Evolutionary conservation across 495 filamentous ascomycete genomes (phyloP).

Genomic region (Paragyromitra xinjiangensis): DNA sequence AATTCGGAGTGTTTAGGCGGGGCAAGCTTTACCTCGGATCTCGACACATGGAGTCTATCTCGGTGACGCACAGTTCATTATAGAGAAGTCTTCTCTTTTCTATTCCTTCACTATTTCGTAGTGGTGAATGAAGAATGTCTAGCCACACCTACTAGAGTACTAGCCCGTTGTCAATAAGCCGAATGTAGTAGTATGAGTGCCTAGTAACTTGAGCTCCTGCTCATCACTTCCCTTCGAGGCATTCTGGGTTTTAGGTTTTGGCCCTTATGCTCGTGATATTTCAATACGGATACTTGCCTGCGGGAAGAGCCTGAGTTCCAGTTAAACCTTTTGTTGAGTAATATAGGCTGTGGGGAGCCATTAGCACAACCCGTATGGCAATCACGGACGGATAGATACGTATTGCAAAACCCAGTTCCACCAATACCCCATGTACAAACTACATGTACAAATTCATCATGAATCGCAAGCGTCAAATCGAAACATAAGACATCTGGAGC

Average conservation of each 20-base stretch:
- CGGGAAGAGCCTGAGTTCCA: background rate
- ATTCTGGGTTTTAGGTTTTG: background rate
- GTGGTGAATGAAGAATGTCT: background rate
- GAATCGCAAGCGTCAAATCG: background rate
- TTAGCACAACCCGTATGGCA: background rate
- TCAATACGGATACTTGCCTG: background rate
- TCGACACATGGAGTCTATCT: background rate
- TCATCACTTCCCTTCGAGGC: constrained; percentile 1
- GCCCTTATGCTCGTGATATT: background rate
- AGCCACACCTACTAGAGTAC: background rate
- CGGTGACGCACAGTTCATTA: background rate
- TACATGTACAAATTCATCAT: background rate
- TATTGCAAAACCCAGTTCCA: background rate
- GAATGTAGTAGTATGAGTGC: background rate
- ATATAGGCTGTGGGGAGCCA: background rate
- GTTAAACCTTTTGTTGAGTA: background rate
- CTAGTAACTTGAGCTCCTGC: background rate
- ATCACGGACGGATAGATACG: constrained; percentile 8
- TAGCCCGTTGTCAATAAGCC: background rate
- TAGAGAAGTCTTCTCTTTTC: background rate
- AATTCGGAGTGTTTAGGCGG: background rate
- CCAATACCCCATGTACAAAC: too few relatives aligned
- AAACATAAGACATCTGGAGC: constrained; percentile 1
- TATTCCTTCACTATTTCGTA: too few relatives aligned
- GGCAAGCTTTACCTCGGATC: constrained; percentile 2